A percentile compares a stretch with the other conserved stretches of the same genome.
Conservation (phyloP, 2,329 filamentous ascomycete species). For the Alternaria dauci region DNA sequence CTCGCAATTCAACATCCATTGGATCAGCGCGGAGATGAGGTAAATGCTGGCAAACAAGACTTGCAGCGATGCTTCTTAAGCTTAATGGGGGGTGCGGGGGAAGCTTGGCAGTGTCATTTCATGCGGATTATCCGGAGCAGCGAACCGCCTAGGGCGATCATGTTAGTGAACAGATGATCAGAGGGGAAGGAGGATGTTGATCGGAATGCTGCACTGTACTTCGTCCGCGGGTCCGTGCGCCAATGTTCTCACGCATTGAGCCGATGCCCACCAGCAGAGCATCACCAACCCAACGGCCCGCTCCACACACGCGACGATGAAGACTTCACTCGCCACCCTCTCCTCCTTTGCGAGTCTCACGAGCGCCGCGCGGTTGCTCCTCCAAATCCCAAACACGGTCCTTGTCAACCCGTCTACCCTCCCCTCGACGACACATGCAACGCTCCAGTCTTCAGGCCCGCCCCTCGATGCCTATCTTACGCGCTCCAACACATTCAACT, state of each 20-base stretch:
- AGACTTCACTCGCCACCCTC: slow-evolving; percentile 47
- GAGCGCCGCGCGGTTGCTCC: slow-evolving; percentile 57
- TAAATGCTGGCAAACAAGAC: background rate
- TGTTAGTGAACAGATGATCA: background rate
- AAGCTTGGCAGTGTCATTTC: background rate
- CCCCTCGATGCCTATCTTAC: slow-evolving; percentile 70
- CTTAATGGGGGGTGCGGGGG: background rate
- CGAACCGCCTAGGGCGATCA: background rate
- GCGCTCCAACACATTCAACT: slow-evolving; percentile 74
- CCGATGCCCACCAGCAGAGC: background rate
- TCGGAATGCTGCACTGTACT: background rate
- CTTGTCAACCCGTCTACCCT: slow-evolving; percentile 58
- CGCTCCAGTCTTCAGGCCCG: slow-evolving; percentile 67
- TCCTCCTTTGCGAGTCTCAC: slow-evolving; percentile 54
- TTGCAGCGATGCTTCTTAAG: background rate
- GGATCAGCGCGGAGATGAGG: background rate
- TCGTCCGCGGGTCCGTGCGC: background rate
- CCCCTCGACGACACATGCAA: slow-evolving; percentile 68
- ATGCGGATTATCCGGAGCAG: background rate
- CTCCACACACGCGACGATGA: slow-evolving; percentile 29
- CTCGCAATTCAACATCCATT: background rate
- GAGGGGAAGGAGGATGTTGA: background rate
- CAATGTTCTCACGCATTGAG: background rate
- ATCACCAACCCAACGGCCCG: background rate
- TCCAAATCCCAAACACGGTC: slow-evolving; percentile 60